A percentile compares a stretch with the other conserved stretches of the same genome.
Evolutionary conservation across 2,329 filamentous ascomycete species (phyloP).

Genomic region (Penicillium carneum): DNA sequence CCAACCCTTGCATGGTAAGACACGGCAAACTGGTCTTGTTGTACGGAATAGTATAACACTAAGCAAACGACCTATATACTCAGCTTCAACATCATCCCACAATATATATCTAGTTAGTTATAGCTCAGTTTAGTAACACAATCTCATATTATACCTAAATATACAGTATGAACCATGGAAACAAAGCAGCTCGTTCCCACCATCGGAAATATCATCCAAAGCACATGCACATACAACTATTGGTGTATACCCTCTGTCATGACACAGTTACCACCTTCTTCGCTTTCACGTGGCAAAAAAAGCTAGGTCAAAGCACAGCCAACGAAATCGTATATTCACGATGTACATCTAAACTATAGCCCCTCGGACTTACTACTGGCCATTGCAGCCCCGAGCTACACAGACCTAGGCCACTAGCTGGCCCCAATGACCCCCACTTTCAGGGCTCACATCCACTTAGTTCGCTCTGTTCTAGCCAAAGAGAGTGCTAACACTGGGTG

Average conservation of each 20-base stretch:
- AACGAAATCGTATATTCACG: not conserved
- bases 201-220: not conserved
- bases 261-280: not conserved
- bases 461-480: slow-evolving; percentile 31
- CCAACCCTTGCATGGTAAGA: slow-evolving; percentile 19
- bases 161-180: not conserved
- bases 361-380: slow-evolving; percentile 9
- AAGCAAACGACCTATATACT: not conserved
- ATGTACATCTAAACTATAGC: not conserved
- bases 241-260: not conserved
- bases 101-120: not conserved
- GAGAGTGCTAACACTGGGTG: slow-evolving; percentile 30
- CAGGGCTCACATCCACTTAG: slow-evolving; percentile 40
- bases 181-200: not conserved
- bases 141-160: not conserved
- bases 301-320: not conserved
- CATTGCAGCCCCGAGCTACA: slow-evolving; percentile 22
- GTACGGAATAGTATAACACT: not conserved
- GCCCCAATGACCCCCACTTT: slow-evolving; percentile 30
- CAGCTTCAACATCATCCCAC: not conserved
- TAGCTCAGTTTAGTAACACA: not conserved
- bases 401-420: slow-evolving; percentile 22
- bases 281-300: slow-evolving; percentile 8
- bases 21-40: not conserved
- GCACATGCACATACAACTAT: not conserved